Base-by-base conservation (phyloP, 371 early-diverging fungal species). In the Phascolomyces articulosus region DNA sequence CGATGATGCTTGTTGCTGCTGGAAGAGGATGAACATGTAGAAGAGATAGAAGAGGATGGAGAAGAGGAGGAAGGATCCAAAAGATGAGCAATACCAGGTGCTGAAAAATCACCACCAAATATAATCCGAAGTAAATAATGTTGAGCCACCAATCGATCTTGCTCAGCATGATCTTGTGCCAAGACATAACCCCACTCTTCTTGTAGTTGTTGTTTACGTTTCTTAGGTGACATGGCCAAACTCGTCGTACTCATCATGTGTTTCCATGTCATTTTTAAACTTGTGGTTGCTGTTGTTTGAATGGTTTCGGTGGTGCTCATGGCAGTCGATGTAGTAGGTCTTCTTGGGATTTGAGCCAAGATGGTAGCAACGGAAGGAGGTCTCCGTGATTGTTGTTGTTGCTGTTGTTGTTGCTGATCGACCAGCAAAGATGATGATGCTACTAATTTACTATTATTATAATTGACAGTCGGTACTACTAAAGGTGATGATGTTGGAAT, bases 131-230 rank as follows among this genome's bases (percentile, higher is more conserved):
- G 41, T 2, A 76, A 63, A 23, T 79, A 79, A 48, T 79, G 79
- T 26, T 79, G 79, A 26, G 77, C 68, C n/a, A 79, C 72, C 56
- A 76, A 51, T n/a, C 74, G 68, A 48, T 79, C 74, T 44, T 67
- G 65, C 28, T 73, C 74, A 13, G 21, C 48, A 6, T 55, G 40
- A 44, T 58, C 63, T 38, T 62, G 58, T 9, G 23, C 40, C 10
- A 63, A 51, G n/a, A 63, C 28, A 29, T 63, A 63, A 11, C 55
- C 47, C 47, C 49, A 63, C 56, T 40, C 56, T 18, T 41, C 24
- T 18, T 34, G 55, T 13, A 29, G 21, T 2, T 49, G 53, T 54
- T 62, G 53, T 26, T 47, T 40, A 26, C 55, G 56, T 24, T 41
- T 48, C 8, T 41, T 48, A 27, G 47, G 44, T 26, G 44, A 26